Base-by-base conservation (phyloP, 208 protist species). In the Trypanosoma caninum region DNA sequence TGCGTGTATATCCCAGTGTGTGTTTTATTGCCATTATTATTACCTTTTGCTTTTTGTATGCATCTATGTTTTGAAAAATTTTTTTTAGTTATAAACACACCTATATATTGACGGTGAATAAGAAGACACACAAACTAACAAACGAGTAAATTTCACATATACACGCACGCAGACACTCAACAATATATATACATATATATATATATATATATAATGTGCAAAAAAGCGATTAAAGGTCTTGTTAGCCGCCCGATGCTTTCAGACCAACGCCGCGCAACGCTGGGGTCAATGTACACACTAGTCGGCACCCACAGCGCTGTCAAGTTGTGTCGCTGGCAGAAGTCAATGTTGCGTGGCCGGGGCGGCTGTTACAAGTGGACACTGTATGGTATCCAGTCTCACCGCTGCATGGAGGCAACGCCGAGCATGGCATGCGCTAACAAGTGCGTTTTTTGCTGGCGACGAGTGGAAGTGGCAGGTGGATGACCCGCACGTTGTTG, bases 321-420 rank as follows among this genome's bases (percentile, higher is more conserved):
- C 37, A 98, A 99, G 76, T 73, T 98, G 37, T 99, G 96, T 71
- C 78, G 97, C 13, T 99, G 97, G 97, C 98, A 98, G 42, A 98
- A 98, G 79, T 93, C 94, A 23, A 97, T 98, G 93, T 81, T 99
- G 72, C 87, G 97, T 8, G 97, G 96, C 9, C 63, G 97, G 6
- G 97, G 97, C 33, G 96, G 97, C 1, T 98, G 96, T 75, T 99
- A 98, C 82, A 99, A 99, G 74, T 97, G 97, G 84, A 98, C 95
- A 6, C 97, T 98, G 84, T 98, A 99, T 72, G 97, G 97, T 58
- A 98, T 99, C 63, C 56, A 74, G 41, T 94, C 81, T 2, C 95
- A 98, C 69, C 87, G 87, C 37, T 98, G 97, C 78, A 98, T 99
- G 94, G 95, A 98, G 76, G 94, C 90, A 20, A 99, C 97, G 1